Base-by-base conservation (phyloP, 345 rosid species). In the Moringa oleifera region DNA sequence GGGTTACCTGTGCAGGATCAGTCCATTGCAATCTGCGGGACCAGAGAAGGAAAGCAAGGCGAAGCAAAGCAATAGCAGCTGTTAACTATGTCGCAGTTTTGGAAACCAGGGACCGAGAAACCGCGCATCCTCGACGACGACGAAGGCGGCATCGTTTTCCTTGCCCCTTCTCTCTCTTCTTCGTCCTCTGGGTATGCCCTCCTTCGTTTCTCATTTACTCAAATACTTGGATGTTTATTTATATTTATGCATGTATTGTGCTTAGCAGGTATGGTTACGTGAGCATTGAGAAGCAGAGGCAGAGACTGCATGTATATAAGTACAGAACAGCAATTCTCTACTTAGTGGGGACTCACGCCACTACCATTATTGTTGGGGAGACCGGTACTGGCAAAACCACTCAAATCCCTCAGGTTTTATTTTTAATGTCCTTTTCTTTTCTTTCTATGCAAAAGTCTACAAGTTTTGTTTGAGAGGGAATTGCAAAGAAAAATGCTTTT, bases 371-470 rank as follows among this genome's bases (percentile, higher is more conserved):
- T 41, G 97, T 94, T 58, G 99, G 99, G 20, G 99, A 94, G 79
- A 94, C 98, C 51, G 99, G 99, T 6, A 90, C 97, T 69, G 99
- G 99, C 52, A 94, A 90, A 78, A 94, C 99, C 65, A 93, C 97
- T 6, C 99, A 90, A 71, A 90, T 90, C 62, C 95, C 97, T 54
- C 99, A 94, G 97, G 97, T 94, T 66, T 12, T 23, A 4, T 57
- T 61, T 22, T 57, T 52, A 18, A 31, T 6, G 9, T 59, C 19
- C n/a, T 28, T 51, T 0, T 61, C 47, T 6, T 51, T 52, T 2
- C 7, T 36, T 68, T 37, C 17, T 53, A 20, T 41, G 12, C 47
- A 41, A 41, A 33, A 11, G 47, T 59, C 22, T 31, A 13, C 22
- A n/a, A n/a, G 22, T n/a, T 53, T 20, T 53, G 46, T 15, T 28